A percentile compares a stretch with the other conserved stretches of the same genome.
phyloP scores from a whole-genome alignment of 2,329 filamentous ascomycete species.

The Grosmannia huntii region DNA sequence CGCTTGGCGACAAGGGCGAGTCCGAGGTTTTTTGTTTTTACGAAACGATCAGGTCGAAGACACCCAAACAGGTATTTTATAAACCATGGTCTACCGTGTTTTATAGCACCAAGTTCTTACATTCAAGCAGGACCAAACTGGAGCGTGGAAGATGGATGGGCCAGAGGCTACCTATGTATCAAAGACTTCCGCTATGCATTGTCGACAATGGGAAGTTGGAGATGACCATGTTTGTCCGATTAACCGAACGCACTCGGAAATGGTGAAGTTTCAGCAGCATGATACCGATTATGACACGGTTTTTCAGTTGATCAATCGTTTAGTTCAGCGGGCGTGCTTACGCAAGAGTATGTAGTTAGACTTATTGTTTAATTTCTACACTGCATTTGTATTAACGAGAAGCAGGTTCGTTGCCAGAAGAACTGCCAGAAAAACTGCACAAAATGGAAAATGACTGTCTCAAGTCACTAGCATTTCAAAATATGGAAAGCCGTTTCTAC shows the following conservation, averaged over 20 bases:
- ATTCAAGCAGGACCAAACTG: neutral
- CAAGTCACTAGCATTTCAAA: neutral
- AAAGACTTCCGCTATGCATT: neutral
- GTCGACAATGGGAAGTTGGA: neutral
- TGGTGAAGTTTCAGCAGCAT: constrained; percentile 9
- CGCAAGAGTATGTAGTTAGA: neutral
- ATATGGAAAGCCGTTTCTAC: neutral
- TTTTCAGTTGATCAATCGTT: neutral
- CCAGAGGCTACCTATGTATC: neutral
- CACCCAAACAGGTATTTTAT: neutral
- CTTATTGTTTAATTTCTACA: neutral
- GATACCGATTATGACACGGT: constrained; percentile 7
- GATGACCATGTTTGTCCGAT: constrained; percentile 4
- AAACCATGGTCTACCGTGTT: neutral
- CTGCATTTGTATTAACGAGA: neutral
- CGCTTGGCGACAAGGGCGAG: neutral
- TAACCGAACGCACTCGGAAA: neutral
- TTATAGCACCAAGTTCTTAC: neutral
- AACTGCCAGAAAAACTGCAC: neutral
- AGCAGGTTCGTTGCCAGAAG: neutral
- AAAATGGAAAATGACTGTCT: neutral
- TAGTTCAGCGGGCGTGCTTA: neutral
- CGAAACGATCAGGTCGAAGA: neutral
- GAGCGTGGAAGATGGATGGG: neutral
- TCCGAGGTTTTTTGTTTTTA: neutral